phyloP scores from a whole-genome alignment of 2,329 filamentous ascomycete genomes.

The Paecilomyces sp. region DNA sequence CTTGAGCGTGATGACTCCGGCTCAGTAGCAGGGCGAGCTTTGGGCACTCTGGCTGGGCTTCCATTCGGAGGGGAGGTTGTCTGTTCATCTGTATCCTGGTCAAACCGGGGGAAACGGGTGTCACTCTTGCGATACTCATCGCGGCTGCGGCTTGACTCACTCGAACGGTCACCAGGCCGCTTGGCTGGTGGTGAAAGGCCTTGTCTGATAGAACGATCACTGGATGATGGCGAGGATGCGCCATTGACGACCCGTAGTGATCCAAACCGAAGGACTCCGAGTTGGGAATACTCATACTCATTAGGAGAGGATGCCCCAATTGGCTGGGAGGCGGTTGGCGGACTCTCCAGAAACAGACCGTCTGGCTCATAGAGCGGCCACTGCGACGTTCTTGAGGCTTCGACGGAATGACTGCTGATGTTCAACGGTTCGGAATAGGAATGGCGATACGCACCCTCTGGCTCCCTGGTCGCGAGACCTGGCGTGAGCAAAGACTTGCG shows the following conservation, averaged over 20 bases:
- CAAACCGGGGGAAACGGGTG: background rate
- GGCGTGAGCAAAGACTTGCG: constrained; percentile 30
- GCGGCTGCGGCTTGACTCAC: constrained; percentile 2
- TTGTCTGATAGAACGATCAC: constrained; percentile 21
- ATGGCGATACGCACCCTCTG: constrained; percentile 13
- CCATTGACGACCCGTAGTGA: constrained; percentile 35
- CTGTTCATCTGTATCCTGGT: background rate
- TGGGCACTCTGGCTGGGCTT: background rate
- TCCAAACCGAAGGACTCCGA: constrained; percentile 32
- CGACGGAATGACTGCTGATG: background rate
- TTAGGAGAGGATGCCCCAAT: constrained; percentile 18
- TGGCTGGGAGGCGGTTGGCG: constrained; percentile 5
- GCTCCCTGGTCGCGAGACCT: constrained; percentile 27
- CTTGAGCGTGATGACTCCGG: background rate
- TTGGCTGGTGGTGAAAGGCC: constrained; percentile 1
- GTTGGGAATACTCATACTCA: constrained; percentile 29
- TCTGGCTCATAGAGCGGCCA: constrained; percentile 11
- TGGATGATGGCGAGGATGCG: constrained; percentile 29
- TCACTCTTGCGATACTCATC: background rate
- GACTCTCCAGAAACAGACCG: constrained; percentile 7
- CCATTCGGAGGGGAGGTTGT: background rate
- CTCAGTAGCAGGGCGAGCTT: background rate
- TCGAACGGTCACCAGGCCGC: constrained; percentile 4
- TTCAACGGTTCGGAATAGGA: background rate
- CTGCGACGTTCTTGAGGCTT: constrained; percentile 7